Evolutionary conservation across 177 flowering plant genomes (phyloP).

Genomic region (Tripterygium wilfordii): DNA sequence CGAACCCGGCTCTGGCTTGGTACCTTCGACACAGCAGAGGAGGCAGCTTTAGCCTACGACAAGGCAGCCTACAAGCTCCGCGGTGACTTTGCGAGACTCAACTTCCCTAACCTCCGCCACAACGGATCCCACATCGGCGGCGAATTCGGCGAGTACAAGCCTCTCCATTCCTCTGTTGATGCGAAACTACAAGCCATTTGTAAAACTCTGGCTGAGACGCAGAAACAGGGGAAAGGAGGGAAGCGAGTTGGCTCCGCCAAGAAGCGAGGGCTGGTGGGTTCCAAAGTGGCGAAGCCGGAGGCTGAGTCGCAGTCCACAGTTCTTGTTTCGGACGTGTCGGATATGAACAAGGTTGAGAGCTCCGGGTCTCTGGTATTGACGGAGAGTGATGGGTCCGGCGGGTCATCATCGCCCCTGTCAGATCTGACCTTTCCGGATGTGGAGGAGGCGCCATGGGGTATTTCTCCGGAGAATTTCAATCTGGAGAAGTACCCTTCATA

Average conservation of each 20-base stretch:
- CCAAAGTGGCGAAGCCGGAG: no score
- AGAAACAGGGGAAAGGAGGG: no score
- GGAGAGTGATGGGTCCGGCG: conserved; percentile 55
- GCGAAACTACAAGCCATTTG: conserved; percentile 88
- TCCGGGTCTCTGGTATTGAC: conserved; percentile 18
- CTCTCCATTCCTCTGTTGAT: conserved; percentile 74
- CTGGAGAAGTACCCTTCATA: conserved; percentile 66
- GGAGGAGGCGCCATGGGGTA: conserved; percentile 30
- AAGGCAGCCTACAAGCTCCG: conserved; percentile 79
- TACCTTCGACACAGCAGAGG: conserved; percentile 83
- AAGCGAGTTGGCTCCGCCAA: no score
- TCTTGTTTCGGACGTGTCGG: background rate
- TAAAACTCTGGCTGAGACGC: conserved; percentile 45
- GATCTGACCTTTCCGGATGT: conserved; percentile 50
- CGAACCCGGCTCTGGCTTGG: conserved; percentile 85
- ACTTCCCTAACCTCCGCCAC: conserved; percentile 80
- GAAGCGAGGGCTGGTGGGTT: no score
- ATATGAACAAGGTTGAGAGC: conserved; percentile 8
- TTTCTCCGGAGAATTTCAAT: conserved; percentile 31
- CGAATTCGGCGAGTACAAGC: conserved; percentile 42
- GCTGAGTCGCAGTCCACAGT: no score
- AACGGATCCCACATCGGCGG: conserved; percentile 34
- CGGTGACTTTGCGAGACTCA: conserved; percentile 81
- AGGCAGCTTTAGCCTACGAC: conserved; percentile 86
- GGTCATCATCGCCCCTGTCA: conserved; percentile 59